These are phyloP conservation scores for Leccinum pallidistipes DNA, from an alignment of 1,284 basidiomycete species.

Conservation along the genomic window DNA sequence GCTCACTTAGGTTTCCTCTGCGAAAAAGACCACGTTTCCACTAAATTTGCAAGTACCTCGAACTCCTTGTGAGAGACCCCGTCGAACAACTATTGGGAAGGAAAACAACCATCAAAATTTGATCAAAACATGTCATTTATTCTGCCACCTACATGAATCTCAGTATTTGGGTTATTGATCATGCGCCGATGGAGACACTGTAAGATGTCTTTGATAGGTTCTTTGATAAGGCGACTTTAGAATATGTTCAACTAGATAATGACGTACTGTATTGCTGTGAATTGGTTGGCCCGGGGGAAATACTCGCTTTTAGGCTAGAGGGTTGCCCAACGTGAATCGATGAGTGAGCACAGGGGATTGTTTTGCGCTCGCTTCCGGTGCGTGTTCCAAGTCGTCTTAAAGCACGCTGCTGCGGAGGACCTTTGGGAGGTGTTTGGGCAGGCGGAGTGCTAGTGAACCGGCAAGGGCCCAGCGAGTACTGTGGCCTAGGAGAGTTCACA, in stretches of 20 bases:
- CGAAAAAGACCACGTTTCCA: background rate
- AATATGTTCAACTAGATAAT: background rate
- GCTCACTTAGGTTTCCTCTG: background rate
- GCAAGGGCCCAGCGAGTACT: too few relatives aligned
- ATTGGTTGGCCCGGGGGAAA: too few relatives aligned
- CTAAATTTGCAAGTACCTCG: background rate
- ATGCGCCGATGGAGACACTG: background rate
- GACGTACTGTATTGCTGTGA: background rate
- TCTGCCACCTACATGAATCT: background rate
- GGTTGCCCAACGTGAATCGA: background rate
- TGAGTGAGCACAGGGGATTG: background rate
- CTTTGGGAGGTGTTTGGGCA: too few relatives aligned
- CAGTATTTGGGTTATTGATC: background rate
- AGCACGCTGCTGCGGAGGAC: too few relatives aligned
- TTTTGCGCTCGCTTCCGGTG: background rate
- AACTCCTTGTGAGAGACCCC: background rate
- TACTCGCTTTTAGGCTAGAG: background rate
- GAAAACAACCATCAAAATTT: background rate
- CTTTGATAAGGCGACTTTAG: background rate
- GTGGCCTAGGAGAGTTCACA: too few relatives aligned
- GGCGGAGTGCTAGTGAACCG: too few relatives aligned
- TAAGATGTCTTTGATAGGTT: background rate
- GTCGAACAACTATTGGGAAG: background rate
- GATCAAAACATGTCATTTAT: background rate
- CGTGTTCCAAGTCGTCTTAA: background rate